A percentile compares a stretch with the other conserved stretches of the same genome.
These are phyloP conservation scores for Carex cristatella DNA, from an alignment of 176 grass and related monocot genomes.

Conservation along the genomic window DNA sequence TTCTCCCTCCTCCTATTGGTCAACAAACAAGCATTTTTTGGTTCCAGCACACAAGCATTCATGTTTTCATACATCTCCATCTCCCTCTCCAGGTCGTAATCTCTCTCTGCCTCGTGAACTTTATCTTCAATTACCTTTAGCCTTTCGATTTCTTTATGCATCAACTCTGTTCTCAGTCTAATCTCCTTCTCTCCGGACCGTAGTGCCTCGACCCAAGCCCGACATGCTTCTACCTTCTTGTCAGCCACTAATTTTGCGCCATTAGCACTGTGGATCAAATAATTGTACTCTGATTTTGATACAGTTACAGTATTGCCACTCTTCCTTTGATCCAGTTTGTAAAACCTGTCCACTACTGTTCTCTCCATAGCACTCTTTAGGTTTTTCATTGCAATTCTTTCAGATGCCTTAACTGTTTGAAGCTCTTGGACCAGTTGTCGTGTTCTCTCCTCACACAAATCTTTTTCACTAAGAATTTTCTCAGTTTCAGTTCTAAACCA, in stretches of 20 bases:
- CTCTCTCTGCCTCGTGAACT: background rate
- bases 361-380: constrained; percentile 44
- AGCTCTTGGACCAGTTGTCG: constrained; percentile 43
- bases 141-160: constrained; percentile 31
- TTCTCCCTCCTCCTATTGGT: constrained; percentile 40
- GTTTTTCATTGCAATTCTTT: constrained; percentile 50
- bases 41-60: constrained; percentile 8
- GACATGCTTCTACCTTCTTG: constrained; percentile 74
- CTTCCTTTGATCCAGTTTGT: background rate
- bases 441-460: constrained; percentile 28
- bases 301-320: constrained; percentile 36
- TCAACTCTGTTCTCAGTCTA: constrained; percentile 27
- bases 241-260: constrained; percentile 50
- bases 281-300: constrained; percentile 81
- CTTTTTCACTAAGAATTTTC: constrained; percentile 22
- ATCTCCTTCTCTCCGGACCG: constrained; percentile 59
- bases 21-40: constrained; percentile 25
- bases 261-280: constrained; percentile 47
- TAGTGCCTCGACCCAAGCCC: constrained; percentile 63
- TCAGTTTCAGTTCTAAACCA: constrained; percentile 35
- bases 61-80: constrained; percentile 25
- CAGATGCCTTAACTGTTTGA: constrained; percentile 46
- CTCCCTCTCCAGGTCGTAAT: constrained; percentile 30
- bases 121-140: background rate
- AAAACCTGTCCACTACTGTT: constrained; percentile 36